Conservation (phyloP, 768 basidiomycete genomes). For the Tubosaeta sp. region DNA sequence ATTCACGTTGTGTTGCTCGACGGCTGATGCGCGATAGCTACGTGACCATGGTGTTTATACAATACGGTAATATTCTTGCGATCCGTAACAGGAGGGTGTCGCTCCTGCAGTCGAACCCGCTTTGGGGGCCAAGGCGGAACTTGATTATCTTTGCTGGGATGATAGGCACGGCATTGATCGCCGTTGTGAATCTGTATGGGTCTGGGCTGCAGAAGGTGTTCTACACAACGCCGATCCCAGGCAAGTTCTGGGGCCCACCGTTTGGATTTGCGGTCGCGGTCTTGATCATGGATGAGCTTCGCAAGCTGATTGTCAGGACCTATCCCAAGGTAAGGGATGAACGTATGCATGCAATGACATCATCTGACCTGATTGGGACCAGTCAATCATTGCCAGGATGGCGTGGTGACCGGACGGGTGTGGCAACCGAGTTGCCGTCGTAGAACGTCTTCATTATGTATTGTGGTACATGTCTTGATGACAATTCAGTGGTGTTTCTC, state of each 20-base stretch:
- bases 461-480: background rate
- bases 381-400: constrained; percentile 37
- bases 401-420: constrained; percentile 30
- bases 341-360: background rate
- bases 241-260: constrained; percentile 47
- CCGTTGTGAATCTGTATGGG: constrained; percentile 42
- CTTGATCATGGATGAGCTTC: constrained; percentile 39
- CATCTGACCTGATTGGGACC: constrained; percentile 4
- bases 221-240: constrained; percentile 39
- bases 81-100: constrained; percentile 44
- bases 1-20: background rate
- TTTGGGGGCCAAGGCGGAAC: constrained; percentile 47
- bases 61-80: constrained; percentile 40
- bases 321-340: constrained; percentile 37
- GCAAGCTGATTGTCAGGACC: constrained; percentile 42
- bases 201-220: constrained; percentile 43
- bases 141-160: constrained; percentile 35
- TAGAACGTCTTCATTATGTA: background rate
- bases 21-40: constrained; percentile 29
- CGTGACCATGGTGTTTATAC: constrained; percentile 45
- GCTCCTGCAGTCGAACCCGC: constrained; percentile 39
- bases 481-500: background rate
- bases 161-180: constrained; percentile 39
- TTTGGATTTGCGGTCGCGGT: constrained; percentile 41
- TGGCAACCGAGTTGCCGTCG: background rate